phyloP scores from a whole-genome alignment of 2,329 filamentous ascomycete genomes.

The Fulvia fulva region DNA sequence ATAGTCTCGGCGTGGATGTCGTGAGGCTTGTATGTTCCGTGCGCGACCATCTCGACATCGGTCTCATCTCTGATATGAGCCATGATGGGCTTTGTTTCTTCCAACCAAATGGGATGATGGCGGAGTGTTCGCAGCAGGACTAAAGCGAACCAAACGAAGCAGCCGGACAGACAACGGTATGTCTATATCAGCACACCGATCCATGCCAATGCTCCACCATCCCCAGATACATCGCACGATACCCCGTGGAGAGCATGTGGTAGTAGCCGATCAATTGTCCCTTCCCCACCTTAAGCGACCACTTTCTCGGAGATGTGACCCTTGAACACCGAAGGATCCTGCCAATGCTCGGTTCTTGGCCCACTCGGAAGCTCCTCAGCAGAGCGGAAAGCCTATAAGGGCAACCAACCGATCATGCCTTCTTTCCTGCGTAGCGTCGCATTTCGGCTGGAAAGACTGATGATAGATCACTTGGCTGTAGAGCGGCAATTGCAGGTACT shows the following conservation, averaged over 20 bases:
- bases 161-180: background rate
- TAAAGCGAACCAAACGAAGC: background rate
- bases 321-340: background rate
- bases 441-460: slow-evolving; percentile 5
- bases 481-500: background rate
- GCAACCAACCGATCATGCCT: background rate
- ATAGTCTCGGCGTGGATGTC: slow-evolving; percentile 22
- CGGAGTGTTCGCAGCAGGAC: background rate
- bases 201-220: background rate
- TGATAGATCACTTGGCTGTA: background rate
- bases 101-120: background rate
- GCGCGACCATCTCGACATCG: slow-evolving; percentile 23
- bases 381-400: background rate
- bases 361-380: background rate
- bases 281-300: background rate
- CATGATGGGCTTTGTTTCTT: slow-evolving; percentile 8
- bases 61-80: slow-evolving; percentile 16
- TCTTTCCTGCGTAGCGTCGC: background rate
- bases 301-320: background rate
- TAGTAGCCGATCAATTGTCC: background rate
- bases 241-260: background rate
- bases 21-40: slow-evolving; percentile 16
- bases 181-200: background rate
- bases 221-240: background rate
- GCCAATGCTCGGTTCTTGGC: background rate